Conservation (phyloP, 2,329 filamentous ascomycete species). For the Cercospora sojina region DNA sequence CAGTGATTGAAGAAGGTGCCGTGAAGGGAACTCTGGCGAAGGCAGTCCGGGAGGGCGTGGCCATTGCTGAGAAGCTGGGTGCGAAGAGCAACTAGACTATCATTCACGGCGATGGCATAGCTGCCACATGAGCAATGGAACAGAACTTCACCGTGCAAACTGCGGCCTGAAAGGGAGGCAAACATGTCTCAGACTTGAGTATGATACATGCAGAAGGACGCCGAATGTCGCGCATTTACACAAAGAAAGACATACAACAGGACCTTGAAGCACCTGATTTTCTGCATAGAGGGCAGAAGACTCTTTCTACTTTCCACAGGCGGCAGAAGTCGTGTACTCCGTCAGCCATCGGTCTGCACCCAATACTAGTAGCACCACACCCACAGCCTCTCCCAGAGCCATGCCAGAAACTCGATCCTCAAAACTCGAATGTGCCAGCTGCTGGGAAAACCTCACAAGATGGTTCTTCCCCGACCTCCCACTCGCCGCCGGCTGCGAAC, state of each 20-base stretch:
- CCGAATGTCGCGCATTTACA: not conserved
- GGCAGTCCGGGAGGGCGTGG: slow-evolving; percentile 62
- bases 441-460: not conserved
- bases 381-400: not conserved
- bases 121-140: too few relatives aligned
- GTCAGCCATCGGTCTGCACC: not conserved
- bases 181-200: not conserved
- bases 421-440: not conserved
- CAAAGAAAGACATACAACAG: not conserved
- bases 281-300: not conserved
- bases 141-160: not conserved
- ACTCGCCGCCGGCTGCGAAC: not conserved
- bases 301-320: not conserved
- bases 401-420: not conserved
- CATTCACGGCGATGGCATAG: not conserved
- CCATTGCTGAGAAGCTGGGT: not conserved
- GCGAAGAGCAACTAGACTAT: not conserved
- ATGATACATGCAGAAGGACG: not conserved
- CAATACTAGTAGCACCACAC: not conserved
- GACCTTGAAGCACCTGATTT: not conserved
- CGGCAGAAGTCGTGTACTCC: not conserved
- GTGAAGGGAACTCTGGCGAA: slow-evolving; percentile 66
- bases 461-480: not conserved
- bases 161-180: not conserved
- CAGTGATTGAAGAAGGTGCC: slow-evolving; percentile 71